Evolutionary conservation across 2,329 filamentous ascomycete species (phyloP).

Genomic region (Aspergillus transmontanensis): DNA sequence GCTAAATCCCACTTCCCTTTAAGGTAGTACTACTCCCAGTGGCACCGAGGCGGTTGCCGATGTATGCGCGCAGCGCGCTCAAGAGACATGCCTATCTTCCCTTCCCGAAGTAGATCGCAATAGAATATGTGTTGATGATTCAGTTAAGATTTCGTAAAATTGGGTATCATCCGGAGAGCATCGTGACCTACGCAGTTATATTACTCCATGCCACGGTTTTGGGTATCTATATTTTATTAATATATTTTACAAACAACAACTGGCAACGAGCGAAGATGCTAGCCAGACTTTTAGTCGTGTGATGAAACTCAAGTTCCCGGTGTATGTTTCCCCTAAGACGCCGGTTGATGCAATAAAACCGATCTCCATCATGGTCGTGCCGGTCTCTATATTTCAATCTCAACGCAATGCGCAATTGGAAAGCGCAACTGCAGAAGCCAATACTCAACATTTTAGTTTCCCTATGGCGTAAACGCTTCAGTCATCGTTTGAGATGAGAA

Average conservation of each 20-base stretch:
- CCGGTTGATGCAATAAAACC: conserved; percentile 5
- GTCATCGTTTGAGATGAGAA: conserved; percentile 47
- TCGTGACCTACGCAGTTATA: neutral
- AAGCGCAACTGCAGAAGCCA: neutral
- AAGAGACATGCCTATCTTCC: neutral
- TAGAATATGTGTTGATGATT: neutral
- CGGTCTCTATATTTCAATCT: neutral
- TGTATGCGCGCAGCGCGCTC: neutral
- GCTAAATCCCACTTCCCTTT: neutral
- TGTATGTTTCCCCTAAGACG: conserved; percentile 8
- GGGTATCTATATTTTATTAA: conserved; percentile 19
- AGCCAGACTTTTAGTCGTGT: neutral
- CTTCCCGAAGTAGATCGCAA: neutral
- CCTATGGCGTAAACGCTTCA: neutral
- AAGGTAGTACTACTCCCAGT: neutral
- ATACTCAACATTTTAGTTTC: neutral
- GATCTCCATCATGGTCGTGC: neutral
- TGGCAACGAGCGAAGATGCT: neutral
- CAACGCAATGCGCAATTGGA: conserved; percentile 3
- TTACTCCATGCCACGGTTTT: conserved; percentile 1
- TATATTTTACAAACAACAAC: conserved; percentile 14
- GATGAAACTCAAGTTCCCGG: neutral
- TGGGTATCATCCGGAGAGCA: neutral
- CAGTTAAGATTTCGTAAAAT: neutral
- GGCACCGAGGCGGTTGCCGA: neutral